phyloP scores from a whole-genome alignment of 371 early-diverging fungal genomes.

The Dentiscutata heterogama region DNA sequence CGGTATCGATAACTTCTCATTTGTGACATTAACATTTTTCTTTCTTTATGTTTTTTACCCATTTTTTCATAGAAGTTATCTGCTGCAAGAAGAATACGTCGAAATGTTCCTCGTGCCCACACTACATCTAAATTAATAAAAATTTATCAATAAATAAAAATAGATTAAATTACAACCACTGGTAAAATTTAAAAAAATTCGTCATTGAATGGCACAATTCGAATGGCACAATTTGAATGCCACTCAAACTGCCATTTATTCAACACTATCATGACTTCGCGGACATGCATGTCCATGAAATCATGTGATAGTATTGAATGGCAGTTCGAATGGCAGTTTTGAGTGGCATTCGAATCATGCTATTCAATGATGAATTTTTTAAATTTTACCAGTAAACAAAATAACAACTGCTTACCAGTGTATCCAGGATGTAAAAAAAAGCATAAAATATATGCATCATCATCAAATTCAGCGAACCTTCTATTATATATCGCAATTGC shows the following conservation, averaged over 20 bases:
- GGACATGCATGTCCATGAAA: too few species aligned
- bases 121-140: background rate
- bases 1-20: background rate
- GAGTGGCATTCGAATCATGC: too few species aligned
- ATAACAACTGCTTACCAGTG: background rate
- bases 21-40: background rate
- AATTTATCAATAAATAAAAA: background rate
- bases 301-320: too few species aligned
- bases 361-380: too few species aligned
- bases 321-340: too few species aligned
- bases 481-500: constrained; percentile 14
- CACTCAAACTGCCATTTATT: too few species aligned
- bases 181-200: too few species aligned
- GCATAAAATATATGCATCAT: constrained; percentile 13
- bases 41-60: background rate
- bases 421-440: background rate
- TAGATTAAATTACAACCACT: background rate
- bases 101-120: background rate
- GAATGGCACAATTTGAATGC: too few species aligned
- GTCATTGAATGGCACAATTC: too few species aligned
- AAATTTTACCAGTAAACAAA: too few species aligned
- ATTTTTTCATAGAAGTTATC: constrained; percentile 28
- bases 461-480: background rate
- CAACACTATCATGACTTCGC: too few species aligned
- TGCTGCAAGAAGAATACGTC: background rate